Evolutionary conservation across 2,329 filamentous ascomycete genomes (phyloP).

Genomic region (Trichoderma hamatum): DNA sequence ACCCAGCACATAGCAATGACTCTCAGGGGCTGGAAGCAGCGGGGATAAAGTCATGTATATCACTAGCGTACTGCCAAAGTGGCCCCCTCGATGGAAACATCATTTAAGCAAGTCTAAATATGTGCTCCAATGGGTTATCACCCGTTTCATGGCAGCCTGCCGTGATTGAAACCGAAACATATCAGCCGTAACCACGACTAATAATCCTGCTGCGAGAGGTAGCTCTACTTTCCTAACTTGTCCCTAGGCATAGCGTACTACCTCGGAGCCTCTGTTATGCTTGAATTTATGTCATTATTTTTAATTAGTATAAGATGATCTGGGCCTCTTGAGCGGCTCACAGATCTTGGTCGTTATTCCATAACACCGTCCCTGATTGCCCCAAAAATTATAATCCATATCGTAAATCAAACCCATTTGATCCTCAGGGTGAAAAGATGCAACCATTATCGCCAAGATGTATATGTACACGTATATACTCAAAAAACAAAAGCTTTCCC

Average conservation of each 20-base stretch:
- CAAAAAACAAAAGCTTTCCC: background rate
- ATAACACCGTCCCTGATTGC: background rate
- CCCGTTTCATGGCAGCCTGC: too few species aligned
- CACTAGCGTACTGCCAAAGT: background rate
- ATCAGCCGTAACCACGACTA: background rate
- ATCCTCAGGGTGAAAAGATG: background rate
- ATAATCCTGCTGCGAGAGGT: background rate
- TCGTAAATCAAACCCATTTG: constrained; percentile 7
- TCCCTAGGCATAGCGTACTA: background rate
- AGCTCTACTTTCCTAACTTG: background rate
- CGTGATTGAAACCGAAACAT: too few species aligned
- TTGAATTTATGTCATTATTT: background rate
- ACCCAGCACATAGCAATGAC: background rate
- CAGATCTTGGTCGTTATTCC: constrained; percentile 1
- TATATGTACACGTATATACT: background rate
- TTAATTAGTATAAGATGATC: background rate
- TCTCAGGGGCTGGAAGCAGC: background rate
- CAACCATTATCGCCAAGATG: background rate
- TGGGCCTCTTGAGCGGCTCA: background rate
- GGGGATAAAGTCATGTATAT: background rate
- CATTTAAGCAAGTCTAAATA: background rate
- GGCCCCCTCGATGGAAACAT: background rate
- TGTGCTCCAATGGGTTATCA: background rate
- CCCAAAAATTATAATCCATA: background rate
- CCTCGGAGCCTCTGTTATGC: background rate